Base-by-base conservation (phyloP, 345 rosid species). In the Pseudoturritis turrita region DNA sequence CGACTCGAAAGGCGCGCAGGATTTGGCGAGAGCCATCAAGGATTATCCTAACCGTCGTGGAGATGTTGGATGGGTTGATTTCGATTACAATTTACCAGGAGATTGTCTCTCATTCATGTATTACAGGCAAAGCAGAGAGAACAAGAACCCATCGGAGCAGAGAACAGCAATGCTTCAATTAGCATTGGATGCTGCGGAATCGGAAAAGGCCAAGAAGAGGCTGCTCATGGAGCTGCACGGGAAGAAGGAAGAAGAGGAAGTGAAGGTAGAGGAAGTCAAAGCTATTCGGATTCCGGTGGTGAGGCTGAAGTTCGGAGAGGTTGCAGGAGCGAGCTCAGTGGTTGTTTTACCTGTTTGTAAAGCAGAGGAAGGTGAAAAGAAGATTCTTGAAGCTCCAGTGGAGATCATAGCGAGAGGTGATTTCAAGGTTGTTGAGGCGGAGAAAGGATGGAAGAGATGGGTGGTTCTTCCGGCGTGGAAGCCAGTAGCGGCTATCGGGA, bases 381-480 rank as follows among this genome's bases (percentile, higher is more conserved):
- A 72, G 81, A 21, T 95, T 22, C 52, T 79, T 40, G 92, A 88
- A 70, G 97, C 93, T 7, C 97, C 97, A 1, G 80, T 78, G 80
- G 82, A 78, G 58, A 73, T 81, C 25, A 80, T 47, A 39, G 73
- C 80, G 1, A 70, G 77, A 54, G 99, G 96, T 14, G 91, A 85
- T 15, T 95, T 95, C 36, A 84, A 91, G 7, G 80, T 89, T 5
- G 96, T 95, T 77, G 89, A 68, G 64, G 84, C 96, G 0, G 97
- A 91, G 70, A 89, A 85, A 70, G 91, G 80, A 11, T 95, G 97
- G 99, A 67, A 56, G 15, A 88, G 92, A 71, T 95, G 99, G 99
- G 93, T 86, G 68, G 96, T 87, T 14, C 68, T 95, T 66, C 99
- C 99, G 0, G 59, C 83, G 10, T 95, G 99, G 97, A 79, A 66